A percentile compares a stretch with the other conserved stretches of the same genome.
Evolutionary conservation across 352 stramenopile species (phyloP).

Genomic region (Phytopythium boreale): DNA sequence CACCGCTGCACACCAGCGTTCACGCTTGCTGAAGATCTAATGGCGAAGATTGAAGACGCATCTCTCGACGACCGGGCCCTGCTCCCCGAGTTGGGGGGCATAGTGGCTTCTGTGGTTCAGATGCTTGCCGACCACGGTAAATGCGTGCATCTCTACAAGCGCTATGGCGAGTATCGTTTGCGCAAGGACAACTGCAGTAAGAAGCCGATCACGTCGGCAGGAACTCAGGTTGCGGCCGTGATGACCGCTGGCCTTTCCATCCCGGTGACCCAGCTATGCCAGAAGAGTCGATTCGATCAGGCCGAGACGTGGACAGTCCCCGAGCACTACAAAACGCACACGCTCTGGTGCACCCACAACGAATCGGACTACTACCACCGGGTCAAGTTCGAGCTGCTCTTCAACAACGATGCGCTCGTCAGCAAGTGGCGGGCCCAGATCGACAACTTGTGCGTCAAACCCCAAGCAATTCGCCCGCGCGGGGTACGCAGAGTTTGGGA

Average conservation of each 20-base stretch:
- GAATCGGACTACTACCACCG: not conserved
- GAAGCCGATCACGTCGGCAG: not conserved
- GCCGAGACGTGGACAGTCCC: not conserved
- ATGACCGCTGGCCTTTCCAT: not conserved
- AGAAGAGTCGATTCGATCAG: not conserved
- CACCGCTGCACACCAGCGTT: not conserved
- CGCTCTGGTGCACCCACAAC: not conserved
- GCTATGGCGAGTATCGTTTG: not conserved
- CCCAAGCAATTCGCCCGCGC: not conserved
- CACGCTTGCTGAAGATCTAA: not conserved
- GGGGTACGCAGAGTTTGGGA: not conserved
- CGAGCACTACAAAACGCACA: not conserved
- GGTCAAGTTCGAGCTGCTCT: not conserved
- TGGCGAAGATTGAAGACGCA: not conserved
- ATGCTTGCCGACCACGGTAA: not conserved
- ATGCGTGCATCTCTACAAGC: not conserved
- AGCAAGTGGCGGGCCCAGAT: not conserved
- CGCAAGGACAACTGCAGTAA: not conserved
- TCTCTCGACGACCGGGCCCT: not conserved
- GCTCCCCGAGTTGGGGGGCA: not conserved
- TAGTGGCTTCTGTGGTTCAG: not conserved
- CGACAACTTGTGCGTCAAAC: not conserved
- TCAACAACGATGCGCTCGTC: not conserved
- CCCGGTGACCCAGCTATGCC: not conserved
- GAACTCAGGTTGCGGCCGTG: no score